A percentile compares a stretch with the other conserved stretches of the same genome.
These are phyloP conservation scores for Cercospora zeae-maydis DNA, from an alignment of 2,329 filamentous ascomycete species.

Conservation along the genomic window DNA sequence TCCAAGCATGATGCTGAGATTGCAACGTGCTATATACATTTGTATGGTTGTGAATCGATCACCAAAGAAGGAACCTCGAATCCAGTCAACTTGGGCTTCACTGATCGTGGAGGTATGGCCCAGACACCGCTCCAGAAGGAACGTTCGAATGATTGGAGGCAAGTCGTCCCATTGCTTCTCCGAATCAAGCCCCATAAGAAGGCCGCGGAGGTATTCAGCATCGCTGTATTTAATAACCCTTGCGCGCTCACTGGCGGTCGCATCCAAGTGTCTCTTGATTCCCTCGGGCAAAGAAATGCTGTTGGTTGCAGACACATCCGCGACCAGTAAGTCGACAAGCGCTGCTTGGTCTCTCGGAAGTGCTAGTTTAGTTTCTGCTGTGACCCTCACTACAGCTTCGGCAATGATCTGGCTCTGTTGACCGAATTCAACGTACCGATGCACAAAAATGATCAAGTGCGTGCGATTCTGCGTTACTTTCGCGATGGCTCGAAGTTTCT, in stretches of 20 bases:
- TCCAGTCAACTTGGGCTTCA: neutral
- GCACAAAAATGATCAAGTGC: slow-evolving; percentile 24
- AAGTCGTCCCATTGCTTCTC: slow-evolving; percentile 53
- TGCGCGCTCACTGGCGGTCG: neutral
- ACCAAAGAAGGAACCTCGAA: neutral
- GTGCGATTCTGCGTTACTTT: slow-evolving; percentile 5
- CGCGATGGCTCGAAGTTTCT: slow-evolving; percentile 1
- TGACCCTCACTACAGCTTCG: slow-evolving; percentile 32
- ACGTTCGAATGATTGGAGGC: slow-evolving; percentile 45
- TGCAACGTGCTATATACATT: slow-evolving; percentile 1
- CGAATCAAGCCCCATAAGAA: slow-evolving; percentile 45
- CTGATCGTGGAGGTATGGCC: neutral
- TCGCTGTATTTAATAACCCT: slow-evolving; percentile 1
- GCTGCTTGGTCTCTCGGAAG: slow-evolving; percentile 1
- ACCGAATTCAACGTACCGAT: neutral
- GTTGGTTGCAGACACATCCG: neutral
- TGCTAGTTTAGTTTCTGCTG: neutral
- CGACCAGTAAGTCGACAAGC: slow-evolving; percentile 6
- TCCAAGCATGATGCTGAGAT: neutral
- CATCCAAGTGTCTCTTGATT: neutral
- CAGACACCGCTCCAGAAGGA: slow-evolving; percentile 39
- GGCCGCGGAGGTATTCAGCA: slow-evolving; percentile 40
- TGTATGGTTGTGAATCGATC: slow-evolving; percentile 2
- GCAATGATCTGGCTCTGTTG: slow-evolving; percentile 15
- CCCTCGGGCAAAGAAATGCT: neutral